Evolutionary conservation across 441 rosid species (phyloP).

Genomic region (Hura crepitans): DNA sequence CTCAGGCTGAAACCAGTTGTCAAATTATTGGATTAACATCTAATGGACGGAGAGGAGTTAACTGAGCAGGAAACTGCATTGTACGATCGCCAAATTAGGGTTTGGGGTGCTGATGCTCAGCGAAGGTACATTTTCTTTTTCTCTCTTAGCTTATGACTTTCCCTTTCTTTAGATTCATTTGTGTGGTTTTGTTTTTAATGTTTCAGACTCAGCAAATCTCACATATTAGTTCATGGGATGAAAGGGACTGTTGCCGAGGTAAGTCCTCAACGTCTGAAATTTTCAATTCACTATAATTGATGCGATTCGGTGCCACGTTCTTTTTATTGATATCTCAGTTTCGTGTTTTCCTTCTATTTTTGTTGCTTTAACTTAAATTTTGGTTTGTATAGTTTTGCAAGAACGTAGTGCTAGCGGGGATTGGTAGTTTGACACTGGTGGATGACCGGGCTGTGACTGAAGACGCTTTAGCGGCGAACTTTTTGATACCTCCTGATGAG

Average conservation of each 20-base stretch:
- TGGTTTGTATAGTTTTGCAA: conserved; percentile 62
- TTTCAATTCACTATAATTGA: background rate
- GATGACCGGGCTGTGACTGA: conserved; percentile 64
- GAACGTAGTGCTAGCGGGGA: conserved; percentile 87
- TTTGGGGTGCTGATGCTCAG: conserved; percentile 96
- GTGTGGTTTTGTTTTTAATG: conserved; percentile 11
- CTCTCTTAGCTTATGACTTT: background rate
- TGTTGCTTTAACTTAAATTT: background rate
- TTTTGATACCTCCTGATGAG: conserved; percentile 53
- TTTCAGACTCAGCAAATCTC: conserved; percentile 70
- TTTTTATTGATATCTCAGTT: background rate
- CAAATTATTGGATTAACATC: background rate
- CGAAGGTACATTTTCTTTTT: conserved; percentile 43
- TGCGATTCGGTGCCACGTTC: background rate
- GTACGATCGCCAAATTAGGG: conserved; percentile 91
- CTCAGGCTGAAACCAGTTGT: background rate
- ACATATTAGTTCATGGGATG: conserved; percentile 64
- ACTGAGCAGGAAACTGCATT: conserved; percentile 94
- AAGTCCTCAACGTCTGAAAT: background rate
- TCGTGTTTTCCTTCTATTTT: background rate
- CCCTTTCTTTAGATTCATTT: background rate
- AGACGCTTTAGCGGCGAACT: conserved; percentile 54
- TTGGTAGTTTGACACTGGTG: conserved; percentile 73
- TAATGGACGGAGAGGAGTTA: conserved; percentile 81
- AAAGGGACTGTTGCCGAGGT: conserved; percentile 83